phyloP scores from a whole-genome alignment of 495 filamentous ascomycete genomes.

The Massariosphaeria phaeospora region DNA sequence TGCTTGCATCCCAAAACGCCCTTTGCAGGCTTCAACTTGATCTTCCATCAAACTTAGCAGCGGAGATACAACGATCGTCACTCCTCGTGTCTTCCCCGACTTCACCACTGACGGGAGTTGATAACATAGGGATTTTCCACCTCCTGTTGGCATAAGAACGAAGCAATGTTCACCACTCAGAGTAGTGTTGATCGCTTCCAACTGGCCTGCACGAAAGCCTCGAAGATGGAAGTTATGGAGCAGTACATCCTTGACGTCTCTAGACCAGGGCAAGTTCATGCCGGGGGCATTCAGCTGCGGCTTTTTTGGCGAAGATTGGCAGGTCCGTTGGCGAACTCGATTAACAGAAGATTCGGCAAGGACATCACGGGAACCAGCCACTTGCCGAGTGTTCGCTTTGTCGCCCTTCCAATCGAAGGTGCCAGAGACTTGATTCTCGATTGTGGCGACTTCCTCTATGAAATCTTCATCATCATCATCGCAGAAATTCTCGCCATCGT shows the following conservation, averaged over 20 bases:
- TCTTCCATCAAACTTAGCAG: constrained; percentile 94
- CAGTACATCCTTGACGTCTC: constrained; percentile 71
- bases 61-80: constrained; percentile 93
- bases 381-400: background rate
- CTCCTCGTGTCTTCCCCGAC: constrained; percentile 72
- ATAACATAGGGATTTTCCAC: constrained; percentile 95
- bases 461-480: constrained; percentile 29
- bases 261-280: constrained; percentile 68
- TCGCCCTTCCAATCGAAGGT: constrained; percentile 32
- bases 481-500: constrained; percentile 22
- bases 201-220: constrained; percentile 84
- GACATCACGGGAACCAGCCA: constrained; percentile 38
- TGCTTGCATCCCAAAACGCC: constrained; percentile 68
- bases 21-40: constrained; percentile 74
- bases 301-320: constrained; percentile 26
- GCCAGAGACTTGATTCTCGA: constrained; percentile 48
- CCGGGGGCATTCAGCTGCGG: constrained; percentile 32
- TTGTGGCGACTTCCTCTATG: constrained; percentile 47
- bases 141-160: constrained; percentile 95
- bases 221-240: constrained; percentile 75
- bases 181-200: constrained; percentile 93
- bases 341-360: constrained; percentile 55
- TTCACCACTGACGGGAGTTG: constrained; percentile 85
- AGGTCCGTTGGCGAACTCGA: background rate
- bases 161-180: constrained; percentile 82